These are phyloP conservation scores for Phaeosphaeriaceae sp. DNA, from an alignment of 2,329 filamentous ascomycete species.

Conservation along the genomic window DNA sequence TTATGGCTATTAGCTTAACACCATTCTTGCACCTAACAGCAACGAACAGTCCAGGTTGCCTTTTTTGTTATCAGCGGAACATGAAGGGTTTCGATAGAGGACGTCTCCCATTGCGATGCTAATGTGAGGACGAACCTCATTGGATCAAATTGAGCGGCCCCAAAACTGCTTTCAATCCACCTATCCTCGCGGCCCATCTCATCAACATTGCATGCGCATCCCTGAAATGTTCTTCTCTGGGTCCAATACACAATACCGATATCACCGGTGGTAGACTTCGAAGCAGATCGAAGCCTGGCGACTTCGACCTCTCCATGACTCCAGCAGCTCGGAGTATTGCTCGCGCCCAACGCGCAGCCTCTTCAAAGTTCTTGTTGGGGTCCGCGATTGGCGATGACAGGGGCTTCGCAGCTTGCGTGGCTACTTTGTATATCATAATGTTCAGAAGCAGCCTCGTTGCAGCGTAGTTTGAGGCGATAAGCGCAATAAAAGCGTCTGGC, in stretches of 20 bases:
- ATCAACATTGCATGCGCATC: slow-evolving; percentile 28
- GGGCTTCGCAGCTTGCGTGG: slow-evolving; percentile 1
- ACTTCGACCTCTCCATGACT: slow-evolving; percentile 27
- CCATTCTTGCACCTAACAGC: no score
- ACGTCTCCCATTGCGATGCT: not conserved
- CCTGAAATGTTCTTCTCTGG: slow-evolving; percentile 17
- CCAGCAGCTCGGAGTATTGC: slow-evolving; percentile 19
- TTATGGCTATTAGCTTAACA: no score
- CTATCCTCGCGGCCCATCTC: slow-evolving; percentile 30
- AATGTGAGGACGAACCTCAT: not conserved
- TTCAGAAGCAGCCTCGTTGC: slow-evolving; percentile 5
- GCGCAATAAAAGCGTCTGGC: not conserved
- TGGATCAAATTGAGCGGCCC: not conserved
- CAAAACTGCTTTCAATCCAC: slow-evolving; percentile 2
- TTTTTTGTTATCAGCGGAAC: no score
- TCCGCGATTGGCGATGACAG: not conserved
- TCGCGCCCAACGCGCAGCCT: slow-evolving; percentile 3
- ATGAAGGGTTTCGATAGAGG: not conserved
- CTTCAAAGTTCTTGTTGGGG: not conserved
- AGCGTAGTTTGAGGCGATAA: slow-evolving; percentile 11
- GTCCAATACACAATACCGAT: slow-evolving; percentile 27
- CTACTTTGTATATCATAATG: slow-evolving; percentile 16
- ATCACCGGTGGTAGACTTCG: slow-evolving; percentile 34
- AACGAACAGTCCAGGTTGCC: no score
- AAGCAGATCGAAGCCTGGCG: slow-evolving; percentile 35